Base-by-base conservation (phyloP, 371 early-diverging fungal genomes). In the Smittium mucronatum region DNA sequence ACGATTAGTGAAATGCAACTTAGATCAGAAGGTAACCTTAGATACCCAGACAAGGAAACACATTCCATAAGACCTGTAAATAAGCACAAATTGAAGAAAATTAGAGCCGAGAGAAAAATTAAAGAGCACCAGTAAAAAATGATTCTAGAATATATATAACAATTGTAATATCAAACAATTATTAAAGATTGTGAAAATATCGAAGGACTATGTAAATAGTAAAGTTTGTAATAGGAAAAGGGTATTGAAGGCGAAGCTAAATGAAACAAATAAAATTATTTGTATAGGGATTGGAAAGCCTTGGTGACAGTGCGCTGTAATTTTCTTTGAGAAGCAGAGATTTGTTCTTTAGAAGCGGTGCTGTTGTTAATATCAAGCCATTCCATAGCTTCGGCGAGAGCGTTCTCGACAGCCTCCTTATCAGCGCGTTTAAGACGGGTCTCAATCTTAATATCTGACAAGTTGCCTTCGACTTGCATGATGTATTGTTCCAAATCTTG, bases 401-500 rank as follows among this genome's bases (percentile, higher is more conserved):
- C 88, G 74, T 89, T 88, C 78, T 94, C 89, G 73, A 96, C 85
- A 70, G 88, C 85, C 78, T 93, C 92, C 74, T 82, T 86, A 81
- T 88, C 92, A 76, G 83, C 84, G 78, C 88, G 85, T 83, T 92
- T 91, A 77, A 87, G 81, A 68, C 80, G 80, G 60, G 74, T 71
- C 57, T 69, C 73, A 61, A 75, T 71, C 73, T 70, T 73, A 63
- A 77, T 75, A 72, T 80, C 79, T 11, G 75, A 74, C 59, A 80
- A 67, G 71, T 71, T 75, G 67, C 67, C 67, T 74, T 80, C 78
- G 72, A 92, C 75, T 74, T 89, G 86, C 87, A 89, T 89, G 82
- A 91, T 86, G 78, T 90, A 84, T 83, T 88, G 88, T 85, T 96
- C 96, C 73, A 95, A 85, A 70, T 85, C 88, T 87, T 94, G 93